Evolutionary conservation across 148 eudicot species (phyloP).

Genomic region (Arbutus unedo): DNA sequence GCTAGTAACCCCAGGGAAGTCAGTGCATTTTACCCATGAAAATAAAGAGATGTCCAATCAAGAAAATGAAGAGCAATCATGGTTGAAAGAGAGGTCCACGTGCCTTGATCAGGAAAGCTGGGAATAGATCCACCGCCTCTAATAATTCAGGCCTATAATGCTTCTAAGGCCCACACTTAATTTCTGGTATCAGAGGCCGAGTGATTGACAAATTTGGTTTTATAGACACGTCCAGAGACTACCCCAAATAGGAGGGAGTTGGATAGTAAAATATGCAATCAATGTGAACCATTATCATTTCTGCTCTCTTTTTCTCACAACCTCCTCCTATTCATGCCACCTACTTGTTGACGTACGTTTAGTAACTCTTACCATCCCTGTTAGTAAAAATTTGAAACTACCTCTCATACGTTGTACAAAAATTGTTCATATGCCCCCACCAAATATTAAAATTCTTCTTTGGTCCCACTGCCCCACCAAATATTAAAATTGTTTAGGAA

Average conservation of each 20-base stretch:
- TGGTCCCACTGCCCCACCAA: not conserved
- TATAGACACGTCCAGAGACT: not conserved
- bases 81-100: not conserved
- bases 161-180: not conserved
- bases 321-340: not conserved
- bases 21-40: no score
- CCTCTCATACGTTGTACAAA: no score
- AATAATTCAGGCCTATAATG: constrained; percentile 5
- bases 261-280: not conserved
- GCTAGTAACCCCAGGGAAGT: no score
- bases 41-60: no score
- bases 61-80: not conserved
- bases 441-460: not conserved
- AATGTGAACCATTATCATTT: not conserved
- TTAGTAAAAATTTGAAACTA: not conserved
- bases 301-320: not conserved
- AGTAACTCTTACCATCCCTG: not conserved
- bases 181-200: not conserved
- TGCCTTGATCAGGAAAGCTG: not conserved
- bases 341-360: not conserved
- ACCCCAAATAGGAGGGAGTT: not conserved
- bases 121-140: not conserved
- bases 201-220: not conserved
- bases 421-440: no score
- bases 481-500: not conserved